phyloP scores from a whole-genome alignment of 2,329 filamentous ascomycete genomes.

The Knoxdaviesia proteae region DNA sequence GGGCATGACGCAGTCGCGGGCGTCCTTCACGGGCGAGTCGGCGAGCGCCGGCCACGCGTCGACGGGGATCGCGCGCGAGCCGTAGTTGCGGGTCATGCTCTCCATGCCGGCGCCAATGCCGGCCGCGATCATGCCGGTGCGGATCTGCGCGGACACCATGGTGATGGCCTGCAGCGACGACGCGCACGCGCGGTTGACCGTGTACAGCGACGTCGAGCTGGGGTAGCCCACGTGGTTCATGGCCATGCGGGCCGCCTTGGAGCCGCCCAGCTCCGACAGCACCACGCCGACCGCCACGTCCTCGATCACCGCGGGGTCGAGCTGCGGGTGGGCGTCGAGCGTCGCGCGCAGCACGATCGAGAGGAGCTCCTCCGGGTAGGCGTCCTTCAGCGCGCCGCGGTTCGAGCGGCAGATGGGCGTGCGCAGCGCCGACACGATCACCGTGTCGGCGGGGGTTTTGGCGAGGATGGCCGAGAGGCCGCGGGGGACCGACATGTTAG shows the following conservation, averaged over 20 bases:
- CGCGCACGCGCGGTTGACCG: constrained; percentile 72
- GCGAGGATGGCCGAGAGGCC: constrained; percentile 58
- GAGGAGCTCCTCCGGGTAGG: constrained; percentile 79
- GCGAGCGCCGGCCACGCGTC: constrained; percentile 58
- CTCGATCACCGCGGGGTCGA: constrained; percentile 36
- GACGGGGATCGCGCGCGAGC: constrained; percentile 60
- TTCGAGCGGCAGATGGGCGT: constrained; percentile 71
- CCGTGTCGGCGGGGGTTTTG: constrained; percentile 62
- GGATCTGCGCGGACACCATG: constrained; percentile 51
- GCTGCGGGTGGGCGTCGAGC: constrained; percentile 28
- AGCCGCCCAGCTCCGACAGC: constrained; percentile 73
- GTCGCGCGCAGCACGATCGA: constrained; percentile 28
- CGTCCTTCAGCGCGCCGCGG: constrained; percentile 67
- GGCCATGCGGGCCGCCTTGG: constrained; percentile 80
- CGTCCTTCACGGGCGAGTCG: constrained; percentile 43
- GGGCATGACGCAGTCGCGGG: constrained; percentile 74
- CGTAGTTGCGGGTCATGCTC: constrained; percentile 90
- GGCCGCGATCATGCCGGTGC: constrained; percentile 47
- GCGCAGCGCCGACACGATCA: constrained; percentile 77
- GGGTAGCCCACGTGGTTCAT: constrained; percentile 67
- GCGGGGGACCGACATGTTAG: constrained; percentile 30
- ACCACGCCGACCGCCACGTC: constrained; percentile 80
- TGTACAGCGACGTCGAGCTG: constrained; percentile 55
- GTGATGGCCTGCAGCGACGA: constrained; percentile 62
- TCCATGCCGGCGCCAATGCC: constrained; percentile 85